phyloP scores from a whole-genome alignment of 352 stramenopile species.

The Phytophthora ramorum region DNA sequence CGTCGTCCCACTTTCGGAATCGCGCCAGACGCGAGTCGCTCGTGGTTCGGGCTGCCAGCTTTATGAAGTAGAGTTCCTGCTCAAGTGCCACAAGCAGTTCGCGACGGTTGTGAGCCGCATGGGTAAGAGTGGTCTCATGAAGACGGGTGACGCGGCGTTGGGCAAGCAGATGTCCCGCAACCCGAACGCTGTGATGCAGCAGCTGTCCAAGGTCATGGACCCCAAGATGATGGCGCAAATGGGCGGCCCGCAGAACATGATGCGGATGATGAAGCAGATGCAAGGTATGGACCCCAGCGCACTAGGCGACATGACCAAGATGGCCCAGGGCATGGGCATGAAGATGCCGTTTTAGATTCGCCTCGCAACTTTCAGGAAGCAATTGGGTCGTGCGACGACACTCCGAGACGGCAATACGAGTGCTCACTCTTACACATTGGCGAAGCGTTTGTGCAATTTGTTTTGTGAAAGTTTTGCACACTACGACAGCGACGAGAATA shows the following conservation, averaged over 20 bases:
- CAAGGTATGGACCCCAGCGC: conserved; percentile 79
- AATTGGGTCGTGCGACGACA: conserved; percentile 22
- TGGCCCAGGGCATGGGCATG: conserved; percentile 76
- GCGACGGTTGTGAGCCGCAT: conserved; percentile 96
- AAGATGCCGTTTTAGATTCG: conserved; percentile 79
- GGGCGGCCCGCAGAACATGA: conserved; percentile 85
- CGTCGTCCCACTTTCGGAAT: conserved; percentile 69
- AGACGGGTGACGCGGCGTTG: conserved; percentile 85
- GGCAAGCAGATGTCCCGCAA: conserved; percentile 97
- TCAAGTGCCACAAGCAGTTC: conserved; percentile 97
- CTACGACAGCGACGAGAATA: conserved; percentile 18
- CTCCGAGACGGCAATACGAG: conserved; percentile 29
- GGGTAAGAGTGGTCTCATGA: conserved; percentile 96
- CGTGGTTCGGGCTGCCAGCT: conserved; percentile 90
- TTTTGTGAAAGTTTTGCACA: conserved; percentile 6
- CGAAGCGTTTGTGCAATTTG: conserved; percentile 16
- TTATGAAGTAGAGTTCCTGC: conserved; percentile 92
- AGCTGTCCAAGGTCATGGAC: conserved; percentile 95
- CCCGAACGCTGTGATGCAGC: conserved; percentile 96
- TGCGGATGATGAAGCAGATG: conserved; percentile 97
- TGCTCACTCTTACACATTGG: conserved; percentile 30
- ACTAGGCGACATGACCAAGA: conserved; percentile 83
- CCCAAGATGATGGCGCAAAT: conserved; percentile 93
- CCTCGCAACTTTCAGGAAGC: conserved; percentile 7
- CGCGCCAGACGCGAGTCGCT: conserved; percentile 89